A percentile compares a stretch with the other conserved stretches of the same genome.
Conservation (phyloP, 371 early-diverging fungal species). For the Rhizopus sp. region DNA sequence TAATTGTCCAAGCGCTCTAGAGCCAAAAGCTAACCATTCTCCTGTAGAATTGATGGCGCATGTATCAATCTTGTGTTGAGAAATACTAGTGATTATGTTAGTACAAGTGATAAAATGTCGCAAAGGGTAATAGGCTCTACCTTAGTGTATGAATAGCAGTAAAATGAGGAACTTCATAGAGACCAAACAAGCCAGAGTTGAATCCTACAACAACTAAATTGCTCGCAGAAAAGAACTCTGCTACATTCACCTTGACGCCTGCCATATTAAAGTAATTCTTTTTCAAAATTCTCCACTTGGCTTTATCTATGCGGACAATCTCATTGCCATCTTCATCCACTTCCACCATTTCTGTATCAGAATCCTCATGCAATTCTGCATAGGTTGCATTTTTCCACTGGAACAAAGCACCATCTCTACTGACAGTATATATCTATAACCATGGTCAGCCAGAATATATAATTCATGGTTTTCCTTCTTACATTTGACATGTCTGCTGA, state of each 20-base stretch:
- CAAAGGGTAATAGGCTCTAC: constrained; percentile 33
- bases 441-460: not conserved
- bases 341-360: constrained; percentile 50
- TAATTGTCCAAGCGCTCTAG: constrained; percentile 89
- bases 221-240: constrained; percentile 76
- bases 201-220: constrained; percentile 91
- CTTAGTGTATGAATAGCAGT: constrained; percentile 85
- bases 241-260: constrained; percentile 75
- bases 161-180: constrained; percentile 95
- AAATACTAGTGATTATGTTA: constrained; percentile 66
- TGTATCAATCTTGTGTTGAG: constrained; percentile 89
- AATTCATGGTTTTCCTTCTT: constrained; percentile 11
- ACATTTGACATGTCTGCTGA: constrained; percentile 72
- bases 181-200: constrained; percentile 90
- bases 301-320: constrained; percentile 37
- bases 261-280: constrained; percentile 75
- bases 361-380: constrained; percentile 33
- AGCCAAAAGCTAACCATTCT: constrained; percentile 98
- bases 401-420: constrained; percentile 88
- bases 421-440: constrained; percentile 79
- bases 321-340: constrained; percentile 59
- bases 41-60: constrained; percentile 88
- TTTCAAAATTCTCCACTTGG: constrained; percentile 65
- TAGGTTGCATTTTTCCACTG: constrained; percentile 70
- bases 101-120: not conserved